A percentile compares a stretch with the other conserved stretches of the same genome.
Evolutionary conservation across 2,329 filamentous ascomycete species (phyloP).

Genomic region (Malbranchea cinnamomea): DNA sequence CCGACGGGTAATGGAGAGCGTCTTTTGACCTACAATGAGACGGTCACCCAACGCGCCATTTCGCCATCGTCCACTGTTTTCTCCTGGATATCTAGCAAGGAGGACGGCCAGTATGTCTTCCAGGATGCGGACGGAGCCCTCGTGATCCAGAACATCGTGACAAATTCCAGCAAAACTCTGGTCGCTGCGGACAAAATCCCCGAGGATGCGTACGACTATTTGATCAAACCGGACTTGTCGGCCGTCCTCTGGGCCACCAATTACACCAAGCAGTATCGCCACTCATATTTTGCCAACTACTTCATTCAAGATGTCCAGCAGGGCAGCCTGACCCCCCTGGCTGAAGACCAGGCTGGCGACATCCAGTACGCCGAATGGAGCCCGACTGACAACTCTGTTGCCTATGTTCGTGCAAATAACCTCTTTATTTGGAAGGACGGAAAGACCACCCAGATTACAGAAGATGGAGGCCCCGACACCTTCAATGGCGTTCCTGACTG

Average conservation of each 20-base stretch:
- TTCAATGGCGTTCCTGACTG: slow-evolving; percentile 92
- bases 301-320: slow-evolving; percentile 47
- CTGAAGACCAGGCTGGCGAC: slow-evolving; percentile 45
- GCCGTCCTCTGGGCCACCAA: slow-evolving; percentile 50
- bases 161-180: slow-evolving; percentile 41
- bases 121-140: slow-evolving; percentile 37
- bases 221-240: slow-evolving; percentile 44
- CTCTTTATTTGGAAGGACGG: slow-evolving; percentile 45
- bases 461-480: slow-evolving; percentile 65
- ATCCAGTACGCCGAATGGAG: slow-evolving; percentile 53
- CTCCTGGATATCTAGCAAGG: slow-evolving; percentile 43
- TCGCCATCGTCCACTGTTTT: slow-evolving; percentile 34
- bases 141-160: slow-evolving; percentile 47
- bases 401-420: slow-evolving; percentile 53
- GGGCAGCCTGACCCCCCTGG: slow-evolving; percentile 39
- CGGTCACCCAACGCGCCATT: slow-evolving; percentile 34
- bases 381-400: slow-evolving; percentile 43
- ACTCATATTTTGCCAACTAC: slow-evolving; percentile 55
- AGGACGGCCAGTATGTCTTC: slow-evolving; percentile 49
- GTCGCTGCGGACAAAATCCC: slow-evolving; percentile 45
- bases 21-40: slow-evolving; percentile 46
- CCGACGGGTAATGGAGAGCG: slow-evolving; percentile 42
- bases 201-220: slow-evolving; percentile 40
- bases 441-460: slow-evolving; percentile 51
- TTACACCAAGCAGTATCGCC: slow-evolving; percentile 52